Base-by-base conservation (phyloP, 2,329 filamentous ascomycete genomes). In the Dichotomopilus funicola region DNA sequence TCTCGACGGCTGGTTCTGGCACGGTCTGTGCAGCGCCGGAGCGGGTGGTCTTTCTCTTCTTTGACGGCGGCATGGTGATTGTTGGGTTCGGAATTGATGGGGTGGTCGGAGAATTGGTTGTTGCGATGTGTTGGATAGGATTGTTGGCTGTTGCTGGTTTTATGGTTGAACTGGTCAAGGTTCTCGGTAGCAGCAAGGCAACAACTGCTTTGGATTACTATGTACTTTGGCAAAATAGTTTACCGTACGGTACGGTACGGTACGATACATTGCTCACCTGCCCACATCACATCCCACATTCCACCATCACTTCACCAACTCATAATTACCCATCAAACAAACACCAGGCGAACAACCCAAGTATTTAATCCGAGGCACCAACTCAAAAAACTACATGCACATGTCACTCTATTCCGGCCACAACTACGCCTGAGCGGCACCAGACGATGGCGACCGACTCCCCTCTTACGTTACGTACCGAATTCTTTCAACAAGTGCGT, bases 401-500 rank as follows among this genome's bases (percentile, higher is more conserved):
- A 27, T 27, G 19, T 27, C 19, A 27, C 19, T 27, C 19, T 27
- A 27, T 27, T 27, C 19, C 19, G 19, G 19, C 19, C 19, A 27
- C 19, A 27, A 27, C 19, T 27, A 27, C 19, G 19, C 12, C 43
- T 10, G 10, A 31, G 12, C n/a, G n/a, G 6, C n/a, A 53, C 19
- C 19, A 27, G 19, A 63, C 12, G 41, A 65, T 65, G 63, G 54
- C 63, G 34, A 46, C 63, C 13, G 40, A 34, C 38, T 40, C 47
- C 36, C 52, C 54, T 33, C 59, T 56, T 42, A 34, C 49, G 6
- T 58, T 55, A 37, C 66, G 71, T 46, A 70, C 70, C 55, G 66
- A 67, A 33, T 67, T 73, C 59, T 74, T 74, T 54, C 66, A 71
- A 49, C 66, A 70, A 63, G 72, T 71, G 43, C 19, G 61, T 55